A percentile compares a stretch with the other conserved stretches of the same genome.
phyloP scores from a whole-genome alignment of 345 rosid genomes.

The Moricandia moricandioides region DNA sequence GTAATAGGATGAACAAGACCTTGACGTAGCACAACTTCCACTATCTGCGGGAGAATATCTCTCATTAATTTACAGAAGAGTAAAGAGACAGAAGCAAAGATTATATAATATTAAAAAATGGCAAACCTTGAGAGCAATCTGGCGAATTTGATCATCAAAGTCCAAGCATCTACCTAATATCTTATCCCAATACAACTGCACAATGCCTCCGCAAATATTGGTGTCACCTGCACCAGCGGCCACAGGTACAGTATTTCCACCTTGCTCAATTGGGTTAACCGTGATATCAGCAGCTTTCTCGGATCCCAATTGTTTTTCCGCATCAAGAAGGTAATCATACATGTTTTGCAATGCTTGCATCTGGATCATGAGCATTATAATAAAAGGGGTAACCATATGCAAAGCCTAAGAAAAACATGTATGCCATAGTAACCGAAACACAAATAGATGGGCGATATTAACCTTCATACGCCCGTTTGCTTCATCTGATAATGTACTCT shows the following conservation, averaged over 20 bases:
- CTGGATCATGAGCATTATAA: constrained; percentile 51
- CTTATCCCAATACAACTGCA: constrained; percentile 92
- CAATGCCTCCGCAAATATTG: constrained; percentile 97
- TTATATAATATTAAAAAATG: background rate
- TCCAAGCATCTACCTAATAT: constrained; percentile 88
- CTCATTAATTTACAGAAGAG: constrained; percentile 7
- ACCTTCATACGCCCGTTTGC: constrained; percentile 89
- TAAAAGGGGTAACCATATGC: constrained; percentile 6
- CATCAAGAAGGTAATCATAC: constrained; percentile 94
- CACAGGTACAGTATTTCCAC: constrained; percentile 72
- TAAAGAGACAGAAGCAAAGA: constrained; percentile 9
- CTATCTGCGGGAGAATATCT: constrained; percentile 61
- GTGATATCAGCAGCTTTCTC: constrained; percentile 50
- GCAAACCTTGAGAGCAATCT: constrained; percentile 77
- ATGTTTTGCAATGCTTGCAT: constrained; percentile 90
- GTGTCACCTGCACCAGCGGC: constrained; percentile 99
- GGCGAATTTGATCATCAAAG: constrained; percentile 82
- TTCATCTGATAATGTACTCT: constrained; percentile 62
- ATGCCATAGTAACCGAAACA: background rate
- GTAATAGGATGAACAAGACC: constrained; percentile 99
- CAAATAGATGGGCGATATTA: constrained; percentile 14
- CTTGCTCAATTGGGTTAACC: constrained; percentile 46
- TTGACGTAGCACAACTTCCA: constrained; percentile 94
- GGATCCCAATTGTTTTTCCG: constrained; percentile 85
- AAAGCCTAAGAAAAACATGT: constrained; percentile 3